Percentiles rank a stretch among this genome's conserved stretches.
Evolutionary conservation across 1,284 basidiomycete species (phyloP).

Genomic region (Leccinum subrobustum): DNA sequence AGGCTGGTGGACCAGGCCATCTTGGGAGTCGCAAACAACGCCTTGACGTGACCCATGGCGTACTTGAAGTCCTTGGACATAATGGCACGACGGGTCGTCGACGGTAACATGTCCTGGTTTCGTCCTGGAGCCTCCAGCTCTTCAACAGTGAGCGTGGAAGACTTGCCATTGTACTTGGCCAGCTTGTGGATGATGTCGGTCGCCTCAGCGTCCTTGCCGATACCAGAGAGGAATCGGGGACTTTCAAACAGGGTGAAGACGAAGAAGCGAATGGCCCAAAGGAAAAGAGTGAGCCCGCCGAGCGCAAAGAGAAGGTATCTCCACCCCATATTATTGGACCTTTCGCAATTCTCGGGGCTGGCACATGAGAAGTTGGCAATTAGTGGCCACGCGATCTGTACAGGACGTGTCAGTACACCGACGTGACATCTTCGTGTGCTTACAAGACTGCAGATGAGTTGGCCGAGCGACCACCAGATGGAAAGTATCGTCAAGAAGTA

Average conservation of each 20-base stretch:
- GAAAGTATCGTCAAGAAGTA: constrained; percentile 68
- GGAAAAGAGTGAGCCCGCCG: constrained; percentile 50
- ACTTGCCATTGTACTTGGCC: constrained; percentile 57
- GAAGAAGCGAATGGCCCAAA: constrained; percentile 60
- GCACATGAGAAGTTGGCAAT: constrained; percentile 50
- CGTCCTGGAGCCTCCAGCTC: constrained; percentile 35
- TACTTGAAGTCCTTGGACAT: constrained; percentile 41
- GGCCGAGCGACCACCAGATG: constrained; percentile 71
- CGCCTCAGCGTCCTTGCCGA: constrained; percentile 62
- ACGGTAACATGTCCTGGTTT: background rate
- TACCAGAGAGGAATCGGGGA: constrained; percentile 60
- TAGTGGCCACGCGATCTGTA: constrained; percentile 48
- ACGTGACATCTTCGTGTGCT: constrained; percentile 24
- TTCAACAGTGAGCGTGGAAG: constrained; percentile 40
- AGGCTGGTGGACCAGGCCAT: constrained; percentile 59
- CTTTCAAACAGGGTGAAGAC: constrained; percentile 61
- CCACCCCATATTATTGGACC: constrained; percentile 57
- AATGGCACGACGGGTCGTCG: constrained; percentile 17
- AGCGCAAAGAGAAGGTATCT: constrained; percentile 46
- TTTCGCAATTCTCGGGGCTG: constrained; percentile 35
- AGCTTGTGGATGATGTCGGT: constrained; percentile 57
- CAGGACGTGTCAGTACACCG: background rate
- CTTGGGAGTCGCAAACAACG: constrained; percentile 53
- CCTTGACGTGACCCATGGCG: constrained; percentile 45
- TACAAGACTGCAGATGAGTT: constrained; percentile 62